A percentile compares a stretch with the other conserved stretches of the same genome.
Evolutionary conservation across 768 basidiomycete species (phyloP).

Genomic region (Termitomyces sp.): DNA sequence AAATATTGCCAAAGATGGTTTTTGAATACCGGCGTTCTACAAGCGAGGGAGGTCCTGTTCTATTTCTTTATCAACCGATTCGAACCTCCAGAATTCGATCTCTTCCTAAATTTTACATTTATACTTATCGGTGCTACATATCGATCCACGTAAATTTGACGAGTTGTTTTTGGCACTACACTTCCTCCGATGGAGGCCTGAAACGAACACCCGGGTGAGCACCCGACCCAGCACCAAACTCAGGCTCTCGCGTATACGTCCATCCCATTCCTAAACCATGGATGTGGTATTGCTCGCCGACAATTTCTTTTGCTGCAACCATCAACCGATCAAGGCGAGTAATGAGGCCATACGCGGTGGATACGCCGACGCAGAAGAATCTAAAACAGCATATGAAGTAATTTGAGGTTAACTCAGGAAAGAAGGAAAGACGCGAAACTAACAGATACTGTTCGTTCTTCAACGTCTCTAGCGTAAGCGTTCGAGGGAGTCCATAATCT

Average conservation of each 20-base stretch:
- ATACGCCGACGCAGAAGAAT: conserved; percentile 68
- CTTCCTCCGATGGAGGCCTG: not conserved
- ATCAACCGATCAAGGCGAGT: conserved; percentile 71
- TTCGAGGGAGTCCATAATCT: conserved; percentile 66
- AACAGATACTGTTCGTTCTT: conserved; percentile 77
- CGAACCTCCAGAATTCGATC: not conserved
- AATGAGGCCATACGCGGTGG: conserved; percentile 65
- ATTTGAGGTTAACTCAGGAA: not conserved
- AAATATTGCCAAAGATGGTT: conserved; percentile 33
- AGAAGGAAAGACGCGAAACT: conserved; percentile 20
- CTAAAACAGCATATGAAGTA: conserved; percentile 21
- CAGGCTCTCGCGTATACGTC: not conserved
- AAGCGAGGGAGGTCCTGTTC: not conserved
- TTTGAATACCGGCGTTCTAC: not conserved
- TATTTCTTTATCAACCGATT: not conserved
- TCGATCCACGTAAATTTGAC: not conserved
- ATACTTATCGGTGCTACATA: not conserved
- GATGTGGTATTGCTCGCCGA: conserved; percentile 87
- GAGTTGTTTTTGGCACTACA: not conserved
- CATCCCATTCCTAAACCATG: conserved; percentile 45
- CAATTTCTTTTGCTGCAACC: conserved; percentile 78
- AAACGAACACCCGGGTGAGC: conserved; percentile 4
- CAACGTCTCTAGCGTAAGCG: conserved; percentile 67
- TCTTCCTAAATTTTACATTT: not conserved
- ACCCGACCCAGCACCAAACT: conserved; percentile 2